Base-by-base conservation (phyloP, 192 early-diverging fungal species). In the Linnemannia exigua region DNA sequence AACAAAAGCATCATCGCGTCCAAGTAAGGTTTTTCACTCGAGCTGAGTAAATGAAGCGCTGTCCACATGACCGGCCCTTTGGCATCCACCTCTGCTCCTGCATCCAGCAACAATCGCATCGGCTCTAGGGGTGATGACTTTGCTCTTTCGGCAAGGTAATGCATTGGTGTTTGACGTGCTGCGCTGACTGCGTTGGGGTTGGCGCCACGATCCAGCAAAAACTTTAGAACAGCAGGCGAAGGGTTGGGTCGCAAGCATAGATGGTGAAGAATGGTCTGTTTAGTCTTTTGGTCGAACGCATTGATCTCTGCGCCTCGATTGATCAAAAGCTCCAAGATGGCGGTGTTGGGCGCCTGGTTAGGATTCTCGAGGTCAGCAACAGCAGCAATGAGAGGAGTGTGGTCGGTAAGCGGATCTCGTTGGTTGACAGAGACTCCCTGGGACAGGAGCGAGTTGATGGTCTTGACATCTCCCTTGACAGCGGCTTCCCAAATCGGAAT, bases 1-100 rank as follows among this genome's bases (percentile, higher is more conserved):
- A 86, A 48, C 7, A 86, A 35, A 1, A 86, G 63, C 84, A 86
- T 86, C 78, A 86, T 80, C 19, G 77, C 77, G n/a, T 86, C 84
- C 75, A 86, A 37, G 47, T 44, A 80, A 6, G 84, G 84, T 17
- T 86, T 86, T 31, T 86, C 84, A 35, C 84, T 86, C 0, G 84
- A 54, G 9, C 63, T 61, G 12, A 86, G 67, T 66, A 86, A 69
- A 51, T 86, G 84, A 2, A 86, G 75, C 36, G 84, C 78, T 14
- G 84, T 86, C 84, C 84, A 86, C 84, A 86, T 86, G 61, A 86
- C 84, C 11, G 84, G 84, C 7, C 84, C 84, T 3, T 86, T 86
- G 14, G 84, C 79, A 67, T 86, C 79, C 36, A 86, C 78, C 33
- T 86, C 78, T 19, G 84, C 84, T 31, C 84, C 84, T 25, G 73